Conservation (phyloP, 306 rosid genomes). For the Casuarina cunninghamiana region DNA sequence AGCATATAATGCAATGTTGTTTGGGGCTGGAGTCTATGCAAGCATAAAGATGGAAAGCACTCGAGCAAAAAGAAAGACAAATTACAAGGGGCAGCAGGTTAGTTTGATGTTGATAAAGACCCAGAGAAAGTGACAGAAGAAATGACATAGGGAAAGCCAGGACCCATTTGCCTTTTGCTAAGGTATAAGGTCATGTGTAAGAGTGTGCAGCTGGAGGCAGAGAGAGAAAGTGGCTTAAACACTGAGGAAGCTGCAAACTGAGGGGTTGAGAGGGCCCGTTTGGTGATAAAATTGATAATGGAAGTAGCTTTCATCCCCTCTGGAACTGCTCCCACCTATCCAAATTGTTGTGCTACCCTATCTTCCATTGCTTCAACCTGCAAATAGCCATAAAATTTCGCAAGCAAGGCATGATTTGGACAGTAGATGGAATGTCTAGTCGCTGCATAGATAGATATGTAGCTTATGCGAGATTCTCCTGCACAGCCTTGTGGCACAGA, state of each 20-base stretch:
- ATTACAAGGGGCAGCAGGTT: conserved; percentile 27
- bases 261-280: conserved; percentile 38
- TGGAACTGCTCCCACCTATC: conserved; percentile 55
- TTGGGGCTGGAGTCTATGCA: conserved; percentile 30
- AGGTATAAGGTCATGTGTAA: conserved; percentile 31
- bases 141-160: conserved; percentile 38
- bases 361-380: conserved; percentile 52
- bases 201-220: conserved; percentile 32
- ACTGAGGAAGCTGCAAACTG: conserved; percentile 18
- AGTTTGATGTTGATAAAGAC: conserved; percentile 41
- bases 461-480: background rate
- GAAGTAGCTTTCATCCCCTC: conserved; percentile 74
- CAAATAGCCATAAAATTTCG: conserved; percentile 36
- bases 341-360: conserved; percentile 35
- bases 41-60: conserved; percentile 39
- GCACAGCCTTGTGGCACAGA: background rate
- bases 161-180: conserved; percentile 55
- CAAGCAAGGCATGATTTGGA: conserved; percentile 54
- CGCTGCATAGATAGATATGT: conserved; percentile 19
- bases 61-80: conserved; percentile 24
- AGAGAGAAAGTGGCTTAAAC: conserved; percentile 28
- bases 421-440: conserved; percentile 33
- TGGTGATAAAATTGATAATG: conserved; percentile 39
- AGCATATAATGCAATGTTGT: background rate
- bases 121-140: conserved; percentile 45